Conservation (phyloP, 306 rosid species). For the Luffa aegyptiaca region DNA sequence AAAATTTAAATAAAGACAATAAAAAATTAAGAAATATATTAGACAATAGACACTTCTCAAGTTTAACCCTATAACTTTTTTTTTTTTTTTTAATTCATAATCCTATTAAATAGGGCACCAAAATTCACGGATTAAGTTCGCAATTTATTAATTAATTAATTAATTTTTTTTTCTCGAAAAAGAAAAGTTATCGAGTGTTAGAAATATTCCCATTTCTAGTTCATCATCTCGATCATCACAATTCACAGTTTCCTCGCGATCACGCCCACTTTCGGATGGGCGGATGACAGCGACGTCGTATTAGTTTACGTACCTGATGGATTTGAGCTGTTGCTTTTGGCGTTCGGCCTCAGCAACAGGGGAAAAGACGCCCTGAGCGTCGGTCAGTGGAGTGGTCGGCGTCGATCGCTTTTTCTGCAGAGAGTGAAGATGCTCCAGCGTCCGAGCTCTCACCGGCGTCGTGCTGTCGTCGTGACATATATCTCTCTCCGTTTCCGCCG, state of each 20-base stretch:
- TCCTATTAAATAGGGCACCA: too few relatives aligned
- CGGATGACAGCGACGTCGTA: not conserved
- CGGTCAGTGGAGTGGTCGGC: conserved; percentile 59
- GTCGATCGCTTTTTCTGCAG: conserved; percentile 63
- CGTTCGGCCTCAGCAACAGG: conserved; percentile 44
- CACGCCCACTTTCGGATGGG: not conserved
- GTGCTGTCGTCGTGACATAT: conserved; percentile 76
- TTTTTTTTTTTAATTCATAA: not conserved
- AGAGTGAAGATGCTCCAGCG: conserved; percentile 79
- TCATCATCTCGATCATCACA: not conserved
- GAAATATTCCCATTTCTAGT: not conserved
- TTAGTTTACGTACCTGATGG: conserved; percentile 43
- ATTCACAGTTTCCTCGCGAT: not conserved
- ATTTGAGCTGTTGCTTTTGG: conserved; percentile 57
- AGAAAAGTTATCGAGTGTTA: not conserved
- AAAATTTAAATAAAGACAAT: too few relatives aligned
- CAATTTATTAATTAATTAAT: too few relatives aligned
- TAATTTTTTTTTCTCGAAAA: too few relatives aligned
- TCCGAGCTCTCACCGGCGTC: conserved; percentile 56
- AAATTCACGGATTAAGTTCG: too few relatives aligned
- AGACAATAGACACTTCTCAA: too few relatives aligned
- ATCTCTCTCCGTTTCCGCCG: conserved; percentile 20
- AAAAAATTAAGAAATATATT: too few relatives aligned
- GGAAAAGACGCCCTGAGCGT: conserved; percentile 20
- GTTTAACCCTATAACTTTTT: too few relatives aligned